A percentile compares a stretch with the other conserved stretches of the same genome.
phyloP scores from a whole-genome alignment of 768 basidiomycete species.

The Suillus brevipes region DNA sequence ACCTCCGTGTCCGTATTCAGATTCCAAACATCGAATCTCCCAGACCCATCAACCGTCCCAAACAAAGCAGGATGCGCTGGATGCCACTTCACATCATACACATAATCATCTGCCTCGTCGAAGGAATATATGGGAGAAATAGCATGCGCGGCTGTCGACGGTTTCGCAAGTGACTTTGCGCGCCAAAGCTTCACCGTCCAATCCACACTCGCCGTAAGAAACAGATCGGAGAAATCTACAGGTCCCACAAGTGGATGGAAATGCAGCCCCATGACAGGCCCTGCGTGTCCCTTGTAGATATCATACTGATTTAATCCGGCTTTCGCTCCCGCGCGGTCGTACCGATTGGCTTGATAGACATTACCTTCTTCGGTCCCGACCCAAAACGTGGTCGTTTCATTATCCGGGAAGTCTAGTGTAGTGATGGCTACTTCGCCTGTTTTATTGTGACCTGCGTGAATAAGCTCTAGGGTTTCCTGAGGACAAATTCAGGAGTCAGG shows the following conservation, averaged over 20 bases:
- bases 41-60: conserved; percentile 91
- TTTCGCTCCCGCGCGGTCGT: conserved; percentile 95
- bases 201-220: conserved; percentile 90
- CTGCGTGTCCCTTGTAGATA: conserved; percentile 89
- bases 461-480: conserved; percentile 91
- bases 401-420: conserved; percentile 89
- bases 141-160: conserved; percentile 53
- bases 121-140: conserved; percentile 89
- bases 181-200: conserved; percentile 99
- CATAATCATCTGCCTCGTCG: conserved; percentile 97
- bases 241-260: conserved; percentile 92
- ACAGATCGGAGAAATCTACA: conserved; percentile 94
- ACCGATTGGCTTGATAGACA: conserved; percentile 94
- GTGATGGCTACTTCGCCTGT: conserved; percentile 97
- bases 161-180: conserved; percentile 73
- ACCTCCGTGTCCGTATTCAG: conserved; percentile 97
- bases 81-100: conserved; percentile 99
- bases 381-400: conserved; percentile 96
- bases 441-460: conserved; percentile 91
- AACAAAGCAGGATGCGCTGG: conserved; percentile 93
- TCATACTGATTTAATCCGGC: conserved; percentile 93
- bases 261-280: conserved; percentile 90
- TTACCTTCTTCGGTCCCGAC: conserved; percentile 98
- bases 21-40: conserved; percentile 97
- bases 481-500: conserved; percentile 5